Evolutionary conservation across 495 filamentous ascomycete genomes (phyloP), one percentile per base, ranked within the genome.

Genomic region (Aspergillus sparsus): DNA sequence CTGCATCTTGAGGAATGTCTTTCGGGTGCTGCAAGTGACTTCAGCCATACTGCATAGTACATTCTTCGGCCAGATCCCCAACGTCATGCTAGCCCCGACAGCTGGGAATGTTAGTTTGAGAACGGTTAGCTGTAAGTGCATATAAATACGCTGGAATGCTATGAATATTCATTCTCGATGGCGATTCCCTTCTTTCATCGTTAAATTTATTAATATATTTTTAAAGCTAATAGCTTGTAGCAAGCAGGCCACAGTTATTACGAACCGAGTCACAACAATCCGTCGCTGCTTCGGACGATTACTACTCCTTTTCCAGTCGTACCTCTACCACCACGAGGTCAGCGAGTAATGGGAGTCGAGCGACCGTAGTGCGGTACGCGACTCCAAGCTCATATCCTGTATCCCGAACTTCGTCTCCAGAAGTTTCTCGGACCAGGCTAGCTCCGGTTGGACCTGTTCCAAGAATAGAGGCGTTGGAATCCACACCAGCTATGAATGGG

Each of bases 281-380:
- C 46, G 71, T 85, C 52, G 77, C 85, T 49, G 86, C 85, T 47
- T 87, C 86, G 42, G 85, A 88, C 74, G 83, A 88, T 71, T 88
- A 87, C 70, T 86, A 84, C 66, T 87, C 84, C n/a, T 76, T 86
- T 65, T 82, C 81, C 32, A 83, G 82, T 41, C 71, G 72, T 58
- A 66, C 74, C 39, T 79, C 80, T 46, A 77, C 76, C 21, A 68
- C 75, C 32, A 27, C 21, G 21, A 71, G 65, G 35, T 68, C 66
- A 47, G 76, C 77, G 36, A 81, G 72, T 61, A 73, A 68, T 62
- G 80, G 80, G 45, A 83, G 85, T 49, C 69, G 70, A 59, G 68
- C 66, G 6, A 80, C 80, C 10, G 73, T 77, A 27, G 73, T 78
- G 62, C 79, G 76, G 51, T 88, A 80, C 73, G 69, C 74, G 18